These are phyloP conservation scores for Chlamydomonas sp. DNA, from an alignment of 139 green algal species.

Conservation along the genomic window DNA sequence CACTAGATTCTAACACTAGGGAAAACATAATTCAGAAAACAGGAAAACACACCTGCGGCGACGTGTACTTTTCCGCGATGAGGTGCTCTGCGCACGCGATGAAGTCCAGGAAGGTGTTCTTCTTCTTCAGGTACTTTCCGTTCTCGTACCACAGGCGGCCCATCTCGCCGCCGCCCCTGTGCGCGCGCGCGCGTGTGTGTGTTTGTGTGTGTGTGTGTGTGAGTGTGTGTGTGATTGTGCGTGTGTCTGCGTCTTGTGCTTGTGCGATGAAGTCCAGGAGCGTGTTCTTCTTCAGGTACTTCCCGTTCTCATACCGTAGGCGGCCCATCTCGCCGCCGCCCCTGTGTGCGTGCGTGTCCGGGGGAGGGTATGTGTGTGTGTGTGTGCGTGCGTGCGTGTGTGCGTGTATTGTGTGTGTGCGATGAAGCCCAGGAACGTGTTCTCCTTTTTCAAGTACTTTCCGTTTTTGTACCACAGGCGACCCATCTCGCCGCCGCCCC, in stretches of 20 bases:
- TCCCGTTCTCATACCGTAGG: slow-evolving; percentile 67
- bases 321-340: slow-evolving; percentile 43
- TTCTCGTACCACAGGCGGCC: slow-evolving; percentile 57
- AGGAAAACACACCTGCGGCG: no score
- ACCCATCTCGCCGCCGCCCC: slow-evolving; percentile 39
- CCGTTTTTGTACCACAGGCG: slow-evolving; percentile 60
- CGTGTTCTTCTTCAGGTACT: slow-evolving; percentile 83
- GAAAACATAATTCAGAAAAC: no score
- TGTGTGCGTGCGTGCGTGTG: no score
- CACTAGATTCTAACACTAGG: no score
- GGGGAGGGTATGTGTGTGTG: no score
- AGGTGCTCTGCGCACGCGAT: slow-evolving; percentile 53
- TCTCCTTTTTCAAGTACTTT: slow-evolving; percentile 76
- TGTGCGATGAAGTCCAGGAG: slow-evolving; percentile 79
- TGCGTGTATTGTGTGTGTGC: no score
- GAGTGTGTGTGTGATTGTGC: no score
- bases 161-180: slow-evolving; percentile 41
- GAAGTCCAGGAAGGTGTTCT: slow-evolving; percentile 81
- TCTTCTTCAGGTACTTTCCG: slow-evolving; percentile 78
- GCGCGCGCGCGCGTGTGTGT: slow-evolving; percentile 13
- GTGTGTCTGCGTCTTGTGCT: no score
- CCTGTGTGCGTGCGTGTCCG: no score
- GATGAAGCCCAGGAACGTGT: slow-evolving; percentile 82
- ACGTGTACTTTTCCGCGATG: slow-evolving; percentile 41
- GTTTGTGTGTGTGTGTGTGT: no score